Percentiles rank a stretch among this genome's conserved stretches.
Conservation (phyloP, 768 basidiomycete species). For the Kondoa subrosea region DNA sequence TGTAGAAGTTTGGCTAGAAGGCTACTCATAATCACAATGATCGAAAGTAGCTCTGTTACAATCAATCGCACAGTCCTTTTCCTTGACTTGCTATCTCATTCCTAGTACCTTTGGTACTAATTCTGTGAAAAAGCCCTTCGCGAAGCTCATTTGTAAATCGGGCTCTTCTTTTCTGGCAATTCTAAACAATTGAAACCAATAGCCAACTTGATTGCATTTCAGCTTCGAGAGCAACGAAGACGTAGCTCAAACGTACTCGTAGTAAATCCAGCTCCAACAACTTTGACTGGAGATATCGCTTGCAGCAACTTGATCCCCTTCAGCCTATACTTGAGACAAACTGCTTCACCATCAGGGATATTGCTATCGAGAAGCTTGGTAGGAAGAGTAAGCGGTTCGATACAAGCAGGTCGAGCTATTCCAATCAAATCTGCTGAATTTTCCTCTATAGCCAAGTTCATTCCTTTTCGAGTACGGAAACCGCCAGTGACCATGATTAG, state of each 20-base stretch:
- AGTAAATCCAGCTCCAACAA: conserved; percentile 43
- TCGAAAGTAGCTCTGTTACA: too few relatives aligned
- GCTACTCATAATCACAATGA: too few relatives aligned
- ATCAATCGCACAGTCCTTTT: not conserved
- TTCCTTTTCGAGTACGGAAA: conserved; percentile 44
- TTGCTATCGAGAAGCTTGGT: conserved; percentile 26
- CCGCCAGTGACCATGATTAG: conserved; percentile 68
- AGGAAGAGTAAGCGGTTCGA: conserved; percentile 40
- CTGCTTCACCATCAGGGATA: conserved; percentile 9
- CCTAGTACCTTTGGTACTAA: not conserved
- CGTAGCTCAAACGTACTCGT: not conserved
- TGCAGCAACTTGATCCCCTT: conserved; percentile 21
- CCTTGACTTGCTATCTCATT: not conserved
- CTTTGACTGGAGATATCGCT: conserved; percentile 35
- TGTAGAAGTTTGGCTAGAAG: too few relatives aligned
- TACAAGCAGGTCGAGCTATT: conserved; percentile 53
- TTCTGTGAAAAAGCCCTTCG: not conserved
- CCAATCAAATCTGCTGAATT: conserved; percentile 59
- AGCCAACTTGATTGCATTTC: conserved; percentile 50
- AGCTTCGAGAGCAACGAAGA: not conserved
- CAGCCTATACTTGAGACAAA: conserved; percentile 27
- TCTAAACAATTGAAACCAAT: conserved; percentile 44
- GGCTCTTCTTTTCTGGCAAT: conserved; percentile 32
- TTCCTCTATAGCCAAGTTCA: conserved; percentile 36
- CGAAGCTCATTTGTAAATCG: not conserved